phyloP scores from a whole-genome alignment of 306 rosid species.

The Acacia confusa region DNA sequence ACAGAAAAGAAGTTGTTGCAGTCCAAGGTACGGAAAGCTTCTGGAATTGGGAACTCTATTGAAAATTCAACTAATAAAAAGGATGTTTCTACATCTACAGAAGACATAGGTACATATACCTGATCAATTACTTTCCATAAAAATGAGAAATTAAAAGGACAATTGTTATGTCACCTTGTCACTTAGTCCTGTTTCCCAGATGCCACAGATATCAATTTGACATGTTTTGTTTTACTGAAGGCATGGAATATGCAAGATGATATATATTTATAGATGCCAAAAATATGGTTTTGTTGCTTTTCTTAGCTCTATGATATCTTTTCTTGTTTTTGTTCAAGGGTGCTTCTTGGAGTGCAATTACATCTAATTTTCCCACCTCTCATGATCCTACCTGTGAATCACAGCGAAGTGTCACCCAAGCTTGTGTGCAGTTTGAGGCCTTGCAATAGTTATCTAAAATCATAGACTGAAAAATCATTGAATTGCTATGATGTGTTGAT shows the following conservation, averaged over 20 bases:
- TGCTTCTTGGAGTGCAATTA: no score
- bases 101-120: slow-evolving; percentile 72
- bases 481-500: no score
- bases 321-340: no score
- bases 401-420: no score
- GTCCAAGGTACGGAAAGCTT: slow-evolving; percentile 80
- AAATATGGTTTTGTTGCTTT: not conserved
- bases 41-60: slow-evolving; percentile 51
- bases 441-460: no score
- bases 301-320: not conserved
- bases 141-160: not conserved
- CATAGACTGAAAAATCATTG: no score
- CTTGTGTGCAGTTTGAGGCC: no score
- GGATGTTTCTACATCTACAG: slow-evolving; percentile 80
- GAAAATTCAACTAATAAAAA: slow-evolving; percentile 53
- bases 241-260: not conserved
- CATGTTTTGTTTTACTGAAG: not conserved
- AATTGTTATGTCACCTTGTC: not conserved
- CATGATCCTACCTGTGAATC: no score
- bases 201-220: not conserved
- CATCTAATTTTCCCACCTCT: no score
- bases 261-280: not conserved
- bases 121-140: slow-evolving; percentile 3
- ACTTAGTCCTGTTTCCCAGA: not conserved
- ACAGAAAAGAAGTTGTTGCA: slow-evolving; percentile 89